A percentile compares a stretch with the other conserved stretches of the same genome.
Evolutionary conservation across 176 grass and related monocot species (phyloP).

Genomic region (Musa beccarii): DNA sequence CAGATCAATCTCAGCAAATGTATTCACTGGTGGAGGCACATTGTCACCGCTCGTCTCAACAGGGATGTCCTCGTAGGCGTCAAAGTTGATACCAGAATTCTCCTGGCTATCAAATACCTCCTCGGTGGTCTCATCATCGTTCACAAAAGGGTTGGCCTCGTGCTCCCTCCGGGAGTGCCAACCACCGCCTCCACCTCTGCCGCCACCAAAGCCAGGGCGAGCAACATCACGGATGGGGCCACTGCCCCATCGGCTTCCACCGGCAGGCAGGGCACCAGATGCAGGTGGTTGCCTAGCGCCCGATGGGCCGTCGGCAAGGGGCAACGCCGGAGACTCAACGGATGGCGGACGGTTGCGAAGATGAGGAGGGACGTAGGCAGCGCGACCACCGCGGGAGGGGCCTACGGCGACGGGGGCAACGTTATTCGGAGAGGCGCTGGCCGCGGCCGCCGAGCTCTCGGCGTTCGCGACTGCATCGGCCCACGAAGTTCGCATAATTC

Average conservation of each 20-base stretch:
- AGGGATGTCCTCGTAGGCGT: slow-evolving; percentile 88
- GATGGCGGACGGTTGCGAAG: slow-evolving; percentile 37
- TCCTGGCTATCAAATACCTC: slow-evolving; percentile 32
- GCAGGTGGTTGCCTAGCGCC: slow-evolving; percentile 20
- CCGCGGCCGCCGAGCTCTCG: slow-evolving; percentile 72
- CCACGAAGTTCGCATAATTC: slow-evolving; percentile 99
- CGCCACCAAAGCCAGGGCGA: slow-evolving; percentile 13
- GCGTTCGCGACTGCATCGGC: slow-evolving; percentile 98
- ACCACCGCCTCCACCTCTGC: slow-evolving; percentile 14
- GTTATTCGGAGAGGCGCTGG: slow-evolving; percentile 17
- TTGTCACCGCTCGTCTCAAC: slow-evolving; percentile 79
- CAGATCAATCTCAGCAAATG: slow-evolving; percentile 82
- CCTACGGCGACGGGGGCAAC: slow-evolving; percentile 3
- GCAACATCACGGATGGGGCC: slow-evolving; percentile 2
- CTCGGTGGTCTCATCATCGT: slow-evolving; percentile 21
- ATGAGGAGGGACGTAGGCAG: slow-evolving; percentile 70
- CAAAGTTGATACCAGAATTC: slow-evolving; percentile 75
- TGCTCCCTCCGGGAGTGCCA: slow-evolving; percentile 64
- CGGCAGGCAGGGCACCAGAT: slow-evolving; percentile 14
- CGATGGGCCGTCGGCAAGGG: slow-evolving; percentile 17
- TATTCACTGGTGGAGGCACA: slow-evolving; percentile 62
- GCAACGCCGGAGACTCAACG: slow-evolving; percentile 8
- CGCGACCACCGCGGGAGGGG: slow-evolving; percentile 23
- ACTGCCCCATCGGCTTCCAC: slow-evolving; percentile 24
- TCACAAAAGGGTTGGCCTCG: slow-evolving; percentile 70